Conservation (phyloP, 345 rosid genomes). For the Bruguiera sexangula region DNA sequence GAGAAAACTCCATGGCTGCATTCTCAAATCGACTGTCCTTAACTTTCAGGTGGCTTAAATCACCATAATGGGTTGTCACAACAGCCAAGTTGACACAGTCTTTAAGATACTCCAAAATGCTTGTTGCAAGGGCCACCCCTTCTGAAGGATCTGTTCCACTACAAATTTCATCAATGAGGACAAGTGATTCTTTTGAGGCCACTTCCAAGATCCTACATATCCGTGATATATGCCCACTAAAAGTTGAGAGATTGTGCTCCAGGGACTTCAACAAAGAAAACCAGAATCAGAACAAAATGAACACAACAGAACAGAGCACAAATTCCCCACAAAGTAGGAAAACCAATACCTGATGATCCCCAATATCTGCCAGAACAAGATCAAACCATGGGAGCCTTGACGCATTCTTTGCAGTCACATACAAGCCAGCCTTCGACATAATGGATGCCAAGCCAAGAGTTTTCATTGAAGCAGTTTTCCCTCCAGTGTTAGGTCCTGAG, state of each 20-base stretch:
- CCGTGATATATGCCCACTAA: constrained; percentile 80
- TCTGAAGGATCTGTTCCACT: constrained; percentile 97
- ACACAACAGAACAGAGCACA: constrained; percentile 18
- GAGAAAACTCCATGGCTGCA: constrained; percentile 93
- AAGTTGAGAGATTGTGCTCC: constrained; percentile 89
- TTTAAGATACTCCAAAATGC: constrained; percentile 70
- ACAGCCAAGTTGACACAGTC: constrained; percentile 56
- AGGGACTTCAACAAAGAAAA: constrained; percentile 59
- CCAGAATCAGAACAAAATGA: constrained; percentile 38
- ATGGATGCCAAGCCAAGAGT: constrained; percentile 79
- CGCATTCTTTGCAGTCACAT: constrained; percentile 68
- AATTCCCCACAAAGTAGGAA: constrained; percentile 23
- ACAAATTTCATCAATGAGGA: constrained; percentile 88
- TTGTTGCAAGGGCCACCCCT: constrained; percentile 82
- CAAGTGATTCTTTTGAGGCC: constrained; percentile 72
- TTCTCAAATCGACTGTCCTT: constrained; percentile 65
- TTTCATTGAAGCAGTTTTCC: constrained; percentile 96
- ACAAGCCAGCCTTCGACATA: constrained; percentile 90
- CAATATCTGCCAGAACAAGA: constrained; percentile 86
- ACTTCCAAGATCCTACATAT: constrained; percentile 65
- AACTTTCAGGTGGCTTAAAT: constrained; percentile 77
- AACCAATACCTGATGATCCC: constrained; percentile 86
- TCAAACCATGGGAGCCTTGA: constrained; percentile 96
- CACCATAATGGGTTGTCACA: constrained; percentile 88
- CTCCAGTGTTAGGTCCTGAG: constrained; percentile 95